Evolutionary conservation across 768 basidiomycete genomes (phyloP).

Genomic region (Sarcomyxa edulis): DNA sequence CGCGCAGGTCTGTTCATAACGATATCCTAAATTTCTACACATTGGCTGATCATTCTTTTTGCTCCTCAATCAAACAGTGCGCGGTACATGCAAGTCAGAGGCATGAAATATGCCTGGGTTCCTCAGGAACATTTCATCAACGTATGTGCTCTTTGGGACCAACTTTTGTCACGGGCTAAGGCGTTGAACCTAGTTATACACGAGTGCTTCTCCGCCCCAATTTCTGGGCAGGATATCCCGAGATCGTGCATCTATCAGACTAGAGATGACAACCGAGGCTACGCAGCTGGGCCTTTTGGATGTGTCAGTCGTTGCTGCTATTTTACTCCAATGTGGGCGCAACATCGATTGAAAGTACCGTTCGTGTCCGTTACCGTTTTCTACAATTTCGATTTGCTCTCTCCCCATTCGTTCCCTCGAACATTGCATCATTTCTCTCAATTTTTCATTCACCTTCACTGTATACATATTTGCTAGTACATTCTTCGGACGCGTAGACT

Average conservation of each 20-base stretch:
- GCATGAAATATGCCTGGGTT: constrained; percentile 36
- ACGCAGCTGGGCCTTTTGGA: constrained; percentile 42
- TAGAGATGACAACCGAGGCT: constrained; percentile 43
- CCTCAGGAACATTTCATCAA: constrained; percentile 18
- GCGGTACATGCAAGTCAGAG: constrained; percentile 33
- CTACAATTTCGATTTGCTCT: no score
- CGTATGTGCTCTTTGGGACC: constrained; percentile 12
- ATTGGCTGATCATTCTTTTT: no score
- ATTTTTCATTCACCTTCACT: no score
- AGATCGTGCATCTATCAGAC: constrained; percentile 24
- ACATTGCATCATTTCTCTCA: no score
- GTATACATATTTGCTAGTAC: no score
- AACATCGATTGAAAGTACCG: constrained; percentile 38
- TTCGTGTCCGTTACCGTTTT: no score
- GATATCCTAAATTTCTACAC: no score
- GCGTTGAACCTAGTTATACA: constrained; percentile 16
- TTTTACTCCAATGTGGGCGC: constrained; percentile 43
- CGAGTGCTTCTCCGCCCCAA: constrained; percentile 5
- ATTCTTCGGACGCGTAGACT: no score
- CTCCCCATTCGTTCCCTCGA: no score
- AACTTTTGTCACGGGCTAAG: background rate
- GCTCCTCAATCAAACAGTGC: constrained; percentile 16
- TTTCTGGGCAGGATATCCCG: constrained; percentile 32
- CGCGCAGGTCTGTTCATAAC: constrained; percentile 17
- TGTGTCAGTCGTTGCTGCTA: constrained; percentile 36